These are phyloP conservation scores for Ustilago curta DNA, from an alignment of 1,284 basidiomycete genomes.

Conservation along the genomic window DNA sequence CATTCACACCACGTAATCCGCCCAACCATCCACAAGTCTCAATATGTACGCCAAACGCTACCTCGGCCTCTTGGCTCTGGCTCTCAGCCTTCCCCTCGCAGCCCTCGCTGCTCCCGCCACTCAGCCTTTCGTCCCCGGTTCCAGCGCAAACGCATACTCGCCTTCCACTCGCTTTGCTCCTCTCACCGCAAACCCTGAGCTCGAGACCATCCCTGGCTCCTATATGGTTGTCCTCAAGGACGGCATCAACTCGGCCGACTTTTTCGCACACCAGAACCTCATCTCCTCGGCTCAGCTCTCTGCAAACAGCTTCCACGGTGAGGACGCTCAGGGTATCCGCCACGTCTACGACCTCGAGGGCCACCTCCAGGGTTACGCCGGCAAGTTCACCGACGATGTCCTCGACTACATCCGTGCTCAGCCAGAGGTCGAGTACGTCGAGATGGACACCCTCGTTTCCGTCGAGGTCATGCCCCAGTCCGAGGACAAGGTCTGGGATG, in stretches of 20 bases:
- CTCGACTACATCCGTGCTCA: conserved; percentile 83
- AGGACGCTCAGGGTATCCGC: conserved; percentile 52
- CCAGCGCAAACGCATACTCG: conserved; percentile 47
- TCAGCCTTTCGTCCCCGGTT: conserved; percentile 55
- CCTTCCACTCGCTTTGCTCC: conserved; percentile 50
- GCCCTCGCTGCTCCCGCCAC: conserved; percentile 50
- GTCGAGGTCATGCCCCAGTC: conserved; percentile 63
- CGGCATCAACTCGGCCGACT: conserved; percentile 54
- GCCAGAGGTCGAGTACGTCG: conserved; percentile 93
- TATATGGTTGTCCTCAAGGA: conserved; percentile 69
- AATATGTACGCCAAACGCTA: conserved; percentile 54
- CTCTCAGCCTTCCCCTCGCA: conserved; percentile 46
- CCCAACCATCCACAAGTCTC: background rate
- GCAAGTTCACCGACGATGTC: conserved; percentile 80
- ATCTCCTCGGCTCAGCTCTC: conserved; percentile 55
- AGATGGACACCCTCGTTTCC: conserved; percentile 76
- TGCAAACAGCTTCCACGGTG: conserved; percentile 54
- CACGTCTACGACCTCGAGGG: conserved; percentile 64
- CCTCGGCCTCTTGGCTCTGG: conserved; percentile 52
- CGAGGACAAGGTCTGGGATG: conserved; percentile 57
- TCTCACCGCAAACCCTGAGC: conserved; percentile 51
- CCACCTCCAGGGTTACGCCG: conserved; percentile 82
- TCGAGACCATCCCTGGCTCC: conserved; percentile 58
- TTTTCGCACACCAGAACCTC: conserved; percentile 58
- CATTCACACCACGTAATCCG: background rate